Conservation (phyloP, 768 basidiomycete genomes). For the Saitozyma podzolica region DNA sequence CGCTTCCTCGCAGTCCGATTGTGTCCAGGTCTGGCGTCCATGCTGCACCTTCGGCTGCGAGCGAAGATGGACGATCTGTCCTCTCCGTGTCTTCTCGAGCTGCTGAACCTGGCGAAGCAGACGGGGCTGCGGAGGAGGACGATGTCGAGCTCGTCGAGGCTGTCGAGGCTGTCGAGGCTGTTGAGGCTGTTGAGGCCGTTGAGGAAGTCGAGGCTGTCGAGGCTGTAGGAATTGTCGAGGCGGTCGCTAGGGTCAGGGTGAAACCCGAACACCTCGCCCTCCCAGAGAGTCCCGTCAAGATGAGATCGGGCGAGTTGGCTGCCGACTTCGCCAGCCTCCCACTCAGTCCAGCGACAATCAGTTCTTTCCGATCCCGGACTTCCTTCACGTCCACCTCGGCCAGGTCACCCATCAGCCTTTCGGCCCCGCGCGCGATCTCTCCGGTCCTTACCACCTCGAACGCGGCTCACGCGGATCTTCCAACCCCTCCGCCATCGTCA, state of each 20-base stretch:
- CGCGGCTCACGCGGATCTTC: background rate
- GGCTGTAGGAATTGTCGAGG: background rate
- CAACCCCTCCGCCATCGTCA: background rate
- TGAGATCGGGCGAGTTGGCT: no score
- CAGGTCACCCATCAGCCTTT: no score
- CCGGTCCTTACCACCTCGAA: background rate
- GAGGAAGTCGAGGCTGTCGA: background rate
- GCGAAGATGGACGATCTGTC: background rate
- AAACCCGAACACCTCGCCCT: no score
- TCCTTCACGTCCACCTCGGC: no score
- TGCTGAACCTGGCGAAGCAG: background rate
- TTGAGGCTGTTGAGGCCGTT: background rate
- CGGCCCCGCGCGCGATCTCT: background rate
- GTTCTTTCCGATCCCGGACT: no score
- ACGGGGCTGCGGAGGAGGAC: background rate
- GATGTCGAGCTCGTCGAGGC: background rate
- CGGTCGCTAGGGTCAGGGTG: no score
- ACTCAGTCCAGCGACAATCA: no score
- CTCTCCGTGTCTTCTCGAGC: background rate
- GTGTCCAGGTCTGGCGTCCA: background rate
- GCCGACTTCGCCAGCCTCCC: no score
- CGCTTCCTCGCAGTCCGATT: conserved; percentile 24
- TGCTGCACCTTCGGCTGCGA: background rate
- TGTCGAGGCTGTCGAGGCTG: background rate
- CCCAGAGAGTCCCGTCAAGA: no score